A percentile compares a stretch with the other conserved stretches of the same genome.
phyloP scores from a whole-genome alignment of 345 rosid species.

The Geranium brycei region DNA sequence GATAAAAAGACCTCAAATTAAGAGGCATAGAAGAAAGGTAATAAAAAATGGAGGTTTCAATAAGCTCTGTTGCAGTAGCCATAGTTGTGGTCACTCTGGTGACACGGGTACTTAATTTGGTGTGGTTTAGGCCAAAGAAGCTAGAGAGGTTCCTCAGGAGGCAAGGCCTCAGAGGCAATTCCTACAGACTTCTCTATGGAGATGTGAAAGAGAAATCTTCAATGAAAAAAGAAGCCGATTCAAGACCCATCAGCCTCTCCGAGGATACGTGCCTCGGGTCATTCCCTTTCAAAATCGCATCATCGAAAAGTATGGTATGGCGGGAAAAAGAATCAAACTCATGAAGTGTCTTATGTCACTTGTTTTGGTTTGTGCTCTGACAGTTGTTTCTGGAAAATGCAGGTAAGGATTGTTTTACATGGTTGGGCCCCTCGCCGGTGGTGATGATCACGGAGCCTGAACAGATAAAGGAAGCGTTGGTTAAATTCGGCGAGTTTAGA shows the following conservation, averaged over 20 bases:
- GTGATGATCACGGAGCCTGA: constrained; percentile 7
- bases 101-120: constrained; percentile 7
- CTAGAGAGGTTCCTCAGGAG: constrained; percentile 17
- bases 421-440: constrained; percentile 8
- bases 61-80: background rate
- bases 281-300: constrained; percentile 5
- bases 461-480: constrained; percentile 1
- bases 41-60: background rate
- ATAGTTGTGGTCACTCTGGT: background rate
- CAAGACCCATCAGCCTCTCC: background rate
- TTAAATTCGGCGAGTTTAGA: background rate
- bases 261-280: constrained; percentile 10
- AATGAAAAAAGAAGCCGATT: no score
- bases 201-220: constrained; percentile 1
- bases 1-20: no score
- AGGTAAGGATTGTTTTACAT: constrained; percentile 6
- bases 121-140: constrained; percentile 25
- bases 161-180: constrained; percentile 20
- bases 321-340: no score
- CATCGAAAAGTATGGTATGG: constrained; percentile 15
- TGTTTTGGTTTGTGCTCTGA: no score
- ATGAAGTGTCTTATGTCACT: no score
- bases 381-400: background rate
- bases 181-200: constrained; percentile 14
- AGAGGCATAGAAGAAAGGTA: no score